Base-by-base conservation (phyloP, 768 basidiomycete genomes). In the Cyclocybe cylindracea region DNA sequence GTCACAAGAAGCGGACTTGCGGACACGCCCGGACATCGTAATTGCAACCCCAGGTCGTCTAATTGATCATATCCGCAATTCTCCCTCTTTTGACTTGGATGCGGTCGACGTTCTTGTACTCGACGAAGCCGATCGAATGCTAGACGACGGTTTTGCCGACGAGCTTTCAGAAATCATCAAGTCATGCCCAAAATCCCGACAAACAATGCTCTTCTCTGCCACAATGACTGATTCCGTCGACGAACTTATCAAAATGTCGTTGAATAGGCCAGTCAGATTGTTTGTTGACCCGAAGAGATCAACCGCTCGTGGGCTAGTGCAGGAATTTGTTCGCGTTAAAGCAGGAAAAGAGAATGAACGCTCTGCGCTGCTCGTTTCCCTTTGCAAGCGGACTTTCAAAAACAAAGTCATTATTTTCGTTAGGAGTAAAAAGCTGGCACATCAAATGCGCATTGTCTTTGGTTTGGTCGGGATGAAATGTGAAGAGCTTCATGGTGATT, bases 201-300 rank as follows among this genome's bases (percentile, higher is more conserved):
- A 98, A 67, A 98, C 97, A 3, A 96, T 99, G 94, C 78, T 99
- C 35, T 99, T 99, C 71, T 97, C 94, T 1, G 97, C 97, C 2
- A 99, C 97, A 1, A 98, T 98, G 90, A 98, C 95, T 4, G 97
- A 99, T 68, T 89, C 90, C 1, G 89, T 98, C 7, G 92, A 97
- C 61, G 88, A 94, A 63, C 81, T 99, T 43, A 90, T 98, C 51
- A 86, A 85, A 63, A 88, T 98, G 80, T 92, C 91, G 10, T 73
- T 98, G 44, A 89, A 93, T 67, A 94, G 89, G 66, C 97, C 97
- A 5, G 91, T 95, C 7, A 82, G 95, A 39, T 78, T 98, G 32
- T 98, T 98, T 66, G 95, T 99, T 16, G 97, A 98, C 64, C 93
- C 94, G 7, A 94, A 95, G 66, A 83, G 88, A 51, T 86, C 79